Percentiles rank a stretch among this genome's conserved stretches.
Conservation (phyloP, 306 rosid genomes). For the Pueraria montana region DNA sequence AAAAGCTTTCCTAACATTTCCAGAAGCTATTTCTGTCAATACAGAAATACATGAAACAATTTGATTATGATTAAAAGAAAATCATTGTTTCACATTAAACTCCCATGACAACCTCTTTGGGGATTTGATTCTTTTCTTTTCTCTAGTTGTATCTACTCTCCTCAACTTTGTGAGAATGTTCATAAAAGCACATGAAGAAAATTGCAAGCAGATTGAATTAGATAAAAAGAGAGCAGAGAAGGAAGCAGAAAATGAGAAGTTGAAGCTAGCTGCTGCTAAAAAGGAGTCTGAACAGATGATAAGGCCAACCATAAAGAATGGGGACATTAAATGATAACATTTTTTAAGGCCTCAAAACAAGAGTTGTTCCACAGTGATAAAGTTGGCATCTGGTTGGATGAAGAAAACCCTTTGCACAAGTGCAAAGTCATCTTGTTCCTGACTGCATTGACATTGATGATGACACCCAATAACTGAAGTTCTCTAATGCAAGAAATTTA, state of each 20-base stretch:
- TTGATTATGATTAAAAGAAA: slow-evolving; percentile 25
- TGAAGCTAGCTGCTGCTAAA: slow-evolving; percentile 55
- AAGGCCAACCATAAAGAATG: slow-evolving; percentile 60
- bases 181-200: slow-evolving; percentile 70
- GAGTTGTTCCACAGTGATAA: slow-evolving; percentile 32
- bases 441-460: slow-evolving; percentile 32
- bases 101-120: slow-evolving; percentile 2
- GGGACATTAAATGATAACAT: slow-evolving; percentile 50
- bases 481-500: slow-evolving; percentile 36
- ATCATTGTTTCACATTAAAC: slow-evolving; percentile 24
- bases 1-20: slow-evolving; percentile 10
- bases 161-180: slow-evolving; percentile 85
- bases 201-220: slow-evolving; percentile 71
- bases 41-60: not conserved
- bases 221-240: slow-evolving; percentile 75
- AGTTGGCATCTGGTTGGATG: slow-evolving; percentile 32
- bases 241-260: slow-evolving; percentile 73
- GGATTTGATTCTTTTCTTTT: slow-evolving; percentile 15
- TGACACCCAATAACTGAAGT: slow-evolving; percentile 30
- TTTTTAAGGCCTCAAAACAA: slow-evolving; percentile 36
- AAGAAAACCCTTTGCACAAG: slow-evolving; percentile 23
- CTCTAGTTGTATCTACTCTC: slow-evolving; percentile 76
- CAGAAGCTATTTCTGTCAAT: slow-evolving; percentile 16
- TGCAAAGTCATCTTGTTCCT: slow-evolving; percentile 44
- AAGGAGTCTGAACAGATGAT: slow-evolving; percentile 63